Conservation (phyloP, 441 rosid species). For the Croton setiger region DNA sequence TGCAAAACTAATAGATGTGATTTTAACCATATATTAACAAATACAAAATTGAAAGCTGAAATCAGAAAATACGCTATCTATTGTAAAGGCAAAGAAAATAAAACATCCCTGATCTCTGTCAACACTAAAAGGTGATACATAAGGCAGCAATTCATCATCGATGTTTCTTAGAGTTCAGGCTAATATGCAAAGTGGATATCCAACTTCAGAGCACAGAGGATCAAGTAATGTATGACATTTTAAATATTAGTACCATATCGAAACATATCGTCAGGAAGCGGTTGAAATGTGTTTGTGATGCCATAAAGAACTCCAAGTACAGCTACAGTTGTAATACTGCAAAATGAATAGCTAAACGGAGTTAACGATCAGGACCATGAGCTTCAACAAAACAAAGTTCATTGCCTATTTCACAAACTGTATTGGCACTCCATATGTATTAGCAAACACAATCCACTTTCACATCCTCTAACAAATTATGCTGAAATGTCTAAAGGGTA, state of each 20-base stretch:
- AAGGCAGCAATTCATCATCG: neutral
- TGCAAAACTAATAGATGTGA: neutral
- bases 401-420: neutral
- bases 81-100: neutral
- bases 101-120: neutral
- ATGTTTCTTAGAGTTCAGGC: neutral
- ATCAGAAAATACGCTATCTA: neutral
- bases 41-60: neutral
- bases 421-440: neutral
- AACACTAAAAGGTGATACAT: neutral
- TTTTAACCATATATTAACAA: neutral
- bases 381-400: neutral
- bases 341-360: conserved; percentile 27
- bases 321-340: conserved; percentile 76
- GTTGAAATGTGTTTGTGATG: conserved; percentile 60
- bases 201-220: neutral
- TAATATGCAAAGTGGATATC: neutral
- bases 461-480: neutral
- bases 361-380: neutral
- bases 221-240: neutral
- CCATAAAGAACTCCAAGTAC: conserved; percentile 66
- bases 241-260: conserved; percentile 56
- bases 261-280: conserved; percentile 75
- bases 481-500: neutral
- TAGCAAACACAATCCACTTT: neutral